Evolutionary conservation across 1,284 basidiomycete genomes (phyloP), one percentile per base, ranked within the genome.

Genomic region (Rhodotorula sp.): DNA sequence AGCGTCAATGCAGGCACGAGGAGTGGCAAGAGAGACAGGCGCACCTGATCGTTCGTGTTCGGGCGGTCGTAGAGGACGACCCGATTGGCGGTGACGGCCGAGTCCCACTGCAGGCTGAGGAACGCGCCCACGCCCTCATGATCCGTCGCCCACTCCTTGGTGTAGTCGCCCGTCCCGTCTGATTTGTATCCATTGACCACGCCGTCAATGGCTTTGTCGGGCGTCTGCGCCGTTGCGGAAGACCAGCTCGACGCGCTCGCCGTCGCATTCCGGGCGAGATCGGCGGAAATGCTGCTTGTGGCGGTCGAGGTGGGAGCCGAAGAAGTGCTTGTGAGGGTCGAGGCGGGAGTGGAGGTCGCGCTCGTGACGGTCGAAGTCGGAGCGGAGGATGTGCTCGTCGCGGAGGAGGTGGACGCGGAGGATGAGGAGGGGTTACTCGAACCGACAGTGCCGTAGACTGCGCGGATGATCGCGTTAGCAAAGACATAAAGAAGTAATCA

Each of bases 41-140:
- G 21, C 12, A 69, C 60, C 36, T 59, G 46, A 44, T 66, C 71
- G 61, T 60, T 37, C 9, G 29, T 21, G 59, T 70, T 70, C 22
- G 67, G 67, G 19, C 71, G 67, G 55, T 73, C 71, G 48, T 61
- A 70, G 15, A 73, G 61, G 25, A 66, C 61, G 32, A 73, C 22
- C 1, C 44, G 41, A 29, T 48, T 61, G 7, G 66, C 58, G 15
- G 53, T 64, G 34, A 73, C 39, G 13, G 64, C 10, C 25, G 37
- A 41, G 19, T 13, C 3, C 69, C 69, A 70, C 27, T 22, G 50
- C 55, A 71, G 36, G 25, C 32, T 55, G 50, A 71, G 44, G 21
- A 2, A 34, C 2, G 69, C 60, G 27, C 65, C 65, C 1, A 34
- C 39, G 9, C 56, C 56, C 22, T 59, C 10, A 15, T 36, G 56